A percentile compares a stretch with the other conserved stretches of the same genome.
Evolutionary conservation across 2,329 filamentous ascomycete species (phyloP).

Genomic region (Fusarium sarcochroum): DNA sequence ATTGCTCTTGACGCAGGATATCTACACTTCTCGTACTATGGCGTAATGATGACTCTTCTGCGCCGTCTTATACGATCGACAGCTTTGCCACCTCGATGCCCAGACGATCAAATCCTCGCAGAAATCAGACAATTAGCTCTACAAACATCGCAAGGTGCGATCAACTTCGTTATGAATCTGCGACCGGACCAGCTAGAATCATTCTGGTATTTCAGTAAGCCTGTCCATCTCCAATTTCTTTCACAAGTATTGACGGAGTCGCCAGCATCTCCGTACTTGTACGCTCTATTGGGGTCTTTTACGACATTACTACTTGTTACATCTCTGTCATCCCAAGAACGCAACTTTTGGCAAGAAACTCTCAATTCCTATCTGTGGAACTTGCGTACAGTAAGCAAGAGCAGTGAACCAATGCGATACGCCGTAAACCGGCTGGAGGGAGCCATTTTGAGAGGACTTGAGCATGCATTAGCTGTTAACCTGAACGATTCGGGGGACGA

Average conservation of each 20-base stretch:
- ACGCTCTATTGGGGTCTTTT: constrained; percentile 57
- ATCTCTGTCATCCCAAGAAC: constrained; percentile 51
- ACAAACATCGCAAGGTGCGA: constrained; percentile 52
- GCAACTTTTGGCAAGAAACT: constrained; percentile 53
- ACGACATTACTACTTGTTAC: constrained; percentile 55
- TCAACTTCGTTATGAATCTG: constrained; percentile 52
- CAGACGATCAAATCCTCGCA: constrained; percentile 48
- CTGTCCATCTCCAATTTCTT: too few relatives aligned
- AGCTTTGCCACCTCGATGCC: constrained; percentile 49
- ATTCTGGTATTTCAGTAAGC: constrained; percentile 55
- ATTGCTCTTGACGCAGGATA: constrained; percentile 34
- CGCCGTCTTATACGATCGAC: constrained; percentile 59
- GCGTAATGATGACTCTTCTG: constrained; percentile 62
- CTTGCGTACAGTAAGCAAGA: constrained; percentile 54
- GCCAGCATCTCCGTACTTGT: constrained; percentile 54
- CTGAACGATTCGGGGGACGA: constrained; percentile 52
- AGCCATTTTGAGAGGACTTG: constrained; percentile 54
- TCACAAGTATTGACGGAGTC: too few relatives aligned
- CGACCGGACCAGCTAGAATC: constrained; percentile 57
- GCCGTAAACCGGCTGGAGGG: constrained; percentile 56
- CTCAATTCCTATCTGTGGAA: constrained; percentile 54
- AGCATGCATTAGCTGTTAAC: constrained; percentile 55
- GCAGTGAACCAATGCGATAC: constrained; percentile 54
- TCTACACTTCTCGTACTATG: constrained; percentile 63
- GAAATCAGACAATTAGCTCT: constrained; percentile 51